A percentile compares a stretch with the other conserved stretches of the same genome.
phyloP scores from a whole-genome alignment of 208 protist species.

The Leishmania braziliensis region DNA sequence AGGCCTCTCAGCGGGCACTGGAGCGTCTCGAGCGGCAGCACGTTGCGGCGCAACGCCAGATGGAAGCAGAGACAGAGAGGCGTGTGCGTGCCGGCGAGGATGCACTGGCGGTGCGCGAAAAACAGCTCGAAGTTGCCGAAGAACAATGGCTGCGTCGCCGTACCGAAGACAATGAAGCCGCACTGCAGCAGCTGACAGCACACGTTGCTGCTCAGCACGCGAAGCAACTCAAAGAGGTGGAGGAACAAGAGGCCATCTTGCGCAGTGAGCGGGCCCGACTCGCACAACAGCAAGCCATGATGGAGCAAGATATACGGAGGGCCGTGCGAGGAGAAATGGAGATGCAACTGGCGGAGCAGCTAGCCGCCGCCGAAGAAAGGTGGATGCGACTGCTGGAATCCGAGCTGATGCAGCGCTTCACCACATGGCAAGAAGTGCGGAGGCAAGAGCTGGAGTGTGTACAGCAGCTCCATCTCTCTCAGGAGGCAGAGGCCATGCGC shows the following conservation, averaged over 20 bases:
- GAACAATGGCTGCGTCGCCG: slow-evolving; percentile 11
- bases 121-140: slow-evolving; percentile 3
- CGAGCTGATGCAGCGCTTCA: slow-evolving; percentile 19
- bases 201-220: slow-evolving; percentile 14
- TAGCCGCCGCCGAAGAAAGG: slow-evolving; percentile 10
- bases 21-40: slow-evolving; percentile 20
- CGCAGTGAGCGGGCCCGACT: slow-evolving; percentile 13
- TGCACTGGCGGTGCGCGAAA: slow-evolving; percentile 23
- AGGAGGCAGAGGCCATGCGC: slow-evolving; percentile 13
- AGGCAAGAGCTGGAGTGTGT: slow-evolving; percentile 11
- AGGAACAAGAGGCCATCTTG: slow-evolving; percentile 9
- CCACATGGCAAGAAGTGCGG: slow-evolving; percentile 21
- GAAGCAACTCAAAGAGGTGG: slow-evolving; percentile 12
- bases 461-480: neutral
- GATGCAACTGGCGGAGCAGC: neutral
- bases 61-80: neutral
- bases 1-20: slow-evolving; percentile 20
- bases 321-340: slow-evolving; percentile 1
- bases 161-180: neutral
- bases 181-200: slow-evolving; percentile 8
- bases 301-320: slow-evolving; percentile 5
- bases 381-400: slow-evolving; percentile 6
- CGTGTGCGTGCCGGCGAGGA: slow-evolving; percentile 22
- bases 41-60: neutral
- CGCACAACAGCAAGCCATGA: slow-evolving; percentile 15